Evolutionary conservation across 2,329 filamentous ascomycete genomes (phyloP).

Genomic region (Tothia fuscella): DNA sequence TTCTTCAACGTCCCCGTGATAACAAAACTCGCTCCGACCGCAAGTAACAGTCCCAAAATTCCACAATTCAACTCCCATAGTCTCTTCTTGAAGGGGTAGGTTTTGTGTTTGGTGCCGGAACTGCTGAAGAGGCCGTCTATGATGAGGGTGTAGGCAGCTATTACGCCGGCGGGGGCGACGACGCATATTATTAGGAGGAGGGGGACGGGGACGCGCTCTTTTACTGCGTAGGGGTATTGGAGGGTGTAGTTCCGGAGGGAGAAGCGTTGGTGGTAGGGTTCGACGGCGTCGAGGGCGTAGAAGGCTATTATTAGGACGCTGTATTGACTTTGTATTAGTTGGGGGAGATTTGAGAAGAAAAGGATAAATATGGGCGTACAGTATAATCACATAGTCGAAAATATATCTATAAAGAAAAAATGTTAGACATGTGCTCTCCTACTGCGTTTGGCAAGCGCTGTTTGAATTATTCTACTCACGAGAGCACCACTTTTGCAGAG

Average conservation of each 20-base stretch:
- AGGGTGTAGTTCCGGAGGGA: slow-evolving; percentile 37
- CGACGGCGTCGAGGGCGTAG: slow-evolving; percentile 8
- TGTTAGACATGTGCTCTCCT: slow-evolving; percentile 13
- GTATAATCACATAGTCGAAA: slow-evolving; percentile 46
- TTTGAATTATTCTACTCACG: slow-evolving; percentile 32
- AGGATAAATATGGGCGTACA: slow-evolving; percentile 7
- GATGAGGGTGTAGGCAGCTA: slow-evolving; percentile 43
- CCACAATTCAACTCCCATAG: slow-evolving; percentile 53
- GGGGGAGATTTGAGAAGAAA: slow-evolving; percentile 16
- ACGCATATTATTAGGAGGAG: slow-evolving; percentile 38
- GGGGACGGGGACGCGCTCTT: slow-evolving; percentile 42
- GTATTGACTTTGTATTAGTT: background rate
- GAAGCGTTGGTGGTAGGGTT: slow-evolving; percentile 11
- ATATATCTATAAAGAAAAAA: slow-evolving; percentile 36
- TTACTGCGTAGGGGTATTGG: slow-evolving; percentile 44
- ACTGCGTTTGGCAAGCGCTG: background rate
- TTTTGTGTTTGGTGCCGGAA: slow-evolving; percentile 23
- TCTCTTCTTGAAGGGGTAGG: slow-evolving; percentile 42
- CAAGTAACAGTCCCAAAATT: slow-evolving; percentile 42
- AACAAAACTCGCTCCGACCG: slow-evolving; percentile 43
- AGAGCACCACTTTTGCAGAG: slow-evolving; percentile 38
- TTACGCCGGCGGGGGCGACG: slow-evolving; percentile 38
- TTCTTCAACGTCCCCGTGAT: slow-evolving; percentile 47
- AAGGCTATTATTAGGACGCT: slow-evolving; percentile 8
- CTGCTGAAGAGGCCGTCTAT: slow-evolving; percentile 49